Percentiles rank a stretch among this genome's conserved stretches.
phyloP scores from a whole-genome alignment of 2,329 filamentous ascomycete species.

The Colletotrichum musicola region DNA sequence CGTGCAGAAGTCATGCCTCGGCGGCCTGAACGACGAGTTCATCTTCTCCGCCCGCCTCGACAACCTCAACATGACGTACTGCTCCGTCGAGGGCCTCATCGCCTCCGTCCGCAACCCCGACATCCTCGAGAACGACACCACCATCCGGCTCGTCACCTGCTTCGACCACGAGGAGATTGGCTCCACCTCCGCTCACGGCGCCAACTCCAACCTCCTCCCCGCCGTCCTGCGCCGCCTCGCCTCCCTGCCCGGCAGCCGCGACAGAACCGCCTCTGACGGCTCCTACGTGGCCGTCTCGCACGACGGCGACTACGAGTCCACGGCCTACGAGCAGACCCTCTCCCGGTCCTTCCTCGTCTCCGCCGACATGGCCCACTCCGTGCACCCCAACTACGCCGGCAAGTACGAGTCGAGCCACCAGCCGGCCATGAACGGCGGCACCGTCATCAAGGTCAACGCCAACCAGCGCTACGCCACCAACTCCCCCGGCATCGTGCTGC shows the following conservation, averaged over 20 bases:
- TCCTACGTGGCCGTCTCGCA: conserved; percentile 72
- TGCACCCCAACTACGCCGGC: conserved; percentile 92
- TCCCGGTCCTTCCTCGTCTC: conserved; percentile 93
- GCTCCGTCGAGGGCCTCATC: conserved; percentile 87
- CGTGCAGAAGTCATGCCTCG: conserved; percentile 89
- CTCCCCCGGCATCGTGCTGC: conserved; percentile 90
- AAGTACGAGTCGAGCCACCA: conserved; percentile 95
- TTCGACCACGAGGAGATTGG: conserved; percentile 99
- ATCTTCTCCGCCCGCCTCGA: conserved; percentile 96
- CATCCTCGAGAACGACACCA: conserved; percentile 79
- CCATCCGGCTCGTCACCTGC: conserved; percentile 90
- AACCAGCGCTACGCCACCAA: conserved; percentile 98
- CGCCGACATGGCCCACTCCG: conserved; percentile 96
- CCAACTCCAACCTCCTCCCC: conserved; percentile 91
- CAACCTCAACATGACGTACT: conserved; percentile 97
- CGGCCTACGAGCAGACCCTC: conserved; percentile 93
- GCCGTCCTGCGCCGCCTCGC: conserved; percentile 88
- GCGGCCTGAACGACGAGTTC: conserved; percentile 92
- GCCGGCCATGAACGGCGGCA: conserved; percentile 95
- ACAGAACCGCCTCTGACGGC: conserved; percentile 65
- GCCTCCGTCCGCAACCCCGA: conserved; percentile 75
- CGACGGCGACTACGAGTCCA: conserved; percentile 72
- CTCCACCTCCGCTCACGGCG: conserved; percentile 91
- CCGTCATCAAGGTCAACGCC: conserved; percentile 97
- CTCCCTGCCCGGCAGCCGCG: conserved; percentile 74